Percentiles rank a stretch among this genome's conserved stretches.
phyloP scores from a whole-genome alignment of 345 rosid species.

The Anacardium occidentale region DNA sequence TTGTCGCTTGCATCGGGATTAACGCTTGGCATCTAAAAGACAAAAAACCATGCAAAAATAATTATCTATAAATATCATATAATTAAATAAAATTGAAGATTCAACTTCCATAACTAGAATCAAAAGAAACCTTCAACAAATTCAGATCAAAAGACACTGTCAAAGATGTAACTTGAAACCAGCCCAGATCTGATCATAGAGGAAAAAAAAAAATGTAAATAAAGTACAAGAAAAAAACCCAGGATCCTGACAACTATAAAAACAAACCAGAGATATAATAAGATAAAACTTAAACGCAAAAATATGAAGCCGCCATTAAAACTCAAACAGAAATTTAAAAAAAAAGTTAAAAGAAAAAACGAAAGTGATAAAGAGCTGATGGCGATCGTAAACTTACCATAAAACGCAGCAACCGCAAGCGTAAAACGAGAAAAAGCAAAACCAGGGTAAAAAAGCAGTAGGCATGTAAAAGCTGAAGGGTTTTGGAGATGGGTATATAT shows the following conservation, averaged over 20 bases:
- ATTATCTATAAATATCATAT: no score
- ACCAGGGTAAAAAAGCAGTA: neutral
- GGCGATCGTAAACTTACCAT: conserved; percentile 16
- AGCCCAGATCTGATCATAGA: neutral
- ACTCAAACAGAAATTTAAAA: neutral
- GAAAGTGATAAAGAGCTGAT: neutral
- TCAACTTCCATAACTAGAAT: neutral
- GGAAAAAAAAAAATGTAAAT: neutral
- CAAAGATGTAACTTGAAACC: neutral
- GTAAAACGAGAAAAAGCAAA: neutral
- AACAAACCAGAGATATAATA: neutral
- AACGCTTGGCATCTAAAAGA: conserved; percentile 49
- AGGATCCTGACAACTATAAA: neutral
- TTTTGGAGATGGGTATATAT: conserved; percentile 16
- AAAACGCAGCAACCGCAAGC: neutral
- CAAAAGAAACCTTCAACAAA: neutral
- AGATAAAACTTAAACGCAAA: neutral
- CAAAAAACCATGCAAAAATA: neutral
- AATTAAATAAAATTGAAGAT: neutral
- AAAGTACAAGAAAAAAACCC: neutral
- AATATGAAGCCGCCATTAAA: neutral
- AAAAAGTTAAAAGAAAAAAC: neutral
- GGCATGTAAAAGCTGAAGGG: neutral
- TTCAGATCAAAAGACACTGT: neutral
- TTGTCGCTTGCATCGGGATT: conserved; percentile 38